These are phyloP conservation scores for Sedum album DNA, from an alignment of 164 flowering plant genomes.

Conservation along the genomic window DNA sequence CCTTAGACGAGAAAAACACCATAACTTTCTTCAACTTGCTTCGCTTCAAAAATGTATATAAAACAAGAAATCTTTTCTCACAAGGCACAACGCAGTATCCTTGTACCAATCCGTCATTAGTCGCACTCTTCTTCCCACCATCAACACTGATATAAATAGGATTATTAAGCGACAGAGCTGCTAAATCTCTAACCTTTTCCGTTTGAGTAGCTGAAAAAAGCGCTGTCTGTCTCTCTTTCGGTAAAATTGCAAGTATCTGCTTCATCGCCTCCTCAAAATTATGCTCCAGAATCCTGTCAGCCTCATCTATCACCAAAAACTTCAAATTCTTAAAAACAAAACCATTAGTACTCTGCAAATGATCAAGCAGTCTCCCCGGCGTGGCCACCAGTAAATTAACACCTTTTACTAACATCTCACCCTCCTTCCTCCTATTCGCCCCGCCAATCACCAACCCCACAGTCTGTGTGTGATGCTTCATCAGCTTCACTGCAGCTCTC, in stretches of 20 bases:
- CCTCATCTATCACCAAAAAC: conserved; percentile 91
- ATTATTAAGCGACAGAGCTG: conserved; percentile 61
- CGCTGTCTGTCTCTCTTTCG: conserved; percentile 93
- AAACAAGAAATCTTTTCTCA: conserved; percentile 7
- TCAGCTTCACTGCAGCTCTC: conserved; percentile 2
- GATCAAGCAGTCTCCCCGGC: conserved; percentile 95
- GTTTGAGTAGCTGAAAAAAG: conserved; percentile 96
- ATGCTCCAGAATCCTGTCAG: conserved; percentile 82
- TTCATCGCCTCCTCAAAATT: conserved; percentile 95
- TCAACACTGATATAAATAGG: conserved; percentile 87
- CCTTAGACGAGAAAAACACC: conserved; percentile 3
- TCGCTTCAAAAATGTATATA: conserved; percentile 9
- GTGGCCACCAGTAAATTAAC: conserved; percentile 81
- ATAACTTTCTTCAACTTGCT: conserved; percentile 9
- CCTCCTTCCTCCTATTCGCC: conserved; percentile 66
- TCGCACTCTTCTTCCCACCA: conserved; percentile 78
- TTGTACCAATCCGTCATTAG: conserved; percentile 4
- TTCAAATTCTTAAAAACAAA: conserved; percentile 72
- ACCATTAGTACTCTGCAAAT: conserved; percentile 78
- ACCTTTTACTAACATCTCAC: conserved; percentile 81
- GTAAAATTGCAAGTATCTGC: conserved; percentile 70
- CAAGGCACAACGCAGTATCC: conserved; percentile 7
- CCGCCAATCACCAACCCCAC: conserved; percentile 90
- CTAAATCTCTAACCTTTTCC: conserved; percentile 85
- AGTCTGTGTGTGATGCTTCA: conserved; percentile 73